Base-by-base conservation (phyloP, 768 basidiomycete species). In the Mycena polygramma region DNA sequence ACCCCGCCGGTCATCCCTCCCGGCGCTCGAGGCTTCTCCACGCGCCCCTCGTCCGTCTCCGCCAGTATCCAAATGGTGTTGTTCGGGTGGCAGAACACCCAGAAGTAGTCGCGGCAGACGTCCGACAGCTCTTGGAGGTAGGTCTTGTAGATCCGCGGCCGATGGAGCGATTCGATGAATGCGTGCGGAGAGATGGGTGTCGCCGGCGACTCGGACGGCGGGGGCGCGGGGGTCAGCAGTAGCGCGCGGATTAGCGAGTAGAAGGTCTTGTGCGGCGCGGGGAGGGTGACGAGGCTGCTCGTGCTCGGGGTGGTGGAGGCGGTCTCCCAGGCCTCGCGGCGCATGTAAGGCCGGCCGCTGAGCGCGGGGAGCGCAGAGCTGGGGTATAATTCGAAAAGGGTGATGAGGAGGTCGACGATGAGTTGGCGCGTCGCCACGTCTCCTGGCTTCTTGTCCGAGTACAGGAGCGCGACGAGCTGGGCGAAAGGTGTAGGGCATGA, bases 1-100 rank as follows among this genome's bases (percentile, higher is more conserved):
- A 99, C 98, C 7, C 98, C 98, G 8, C 97, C 98, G 0, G 98
- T 98, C 91, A 99, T 98, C 19, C 98, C 97, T 7, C 96, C 95
- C 4, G 98, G 98, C 15, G 98, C 97, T 66, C 93, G 87, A 17
- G 96, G 96, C 76, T 91, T 93, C 81, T 98, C 97, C 6, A 95
- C 95, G 69, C 89, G 88, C 2, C 83, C 88, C 77, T 95, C 92
- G 77, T 98, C 95, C 2, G 94, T 92, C 74, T 97, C 93, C 10
- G 86, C 79, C 22, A 98, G 82, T 22, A 91, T 85, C 97, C 97
- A 98, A 59, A 99, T 91, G 0, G 91, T 90, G 74, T 99, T 99
- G 77, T 92, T 92, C 3, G 93, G 93, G 77, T 99, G 98, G 78
- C 97, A 98, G 82, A 99, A 97, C 48, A 98, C 92, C 96, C 96